Evolutionary conservation across 176 grass and related monocot genomes (phyloP).

Genomic region (Rhipidocladum racemiflorum): DNA sequence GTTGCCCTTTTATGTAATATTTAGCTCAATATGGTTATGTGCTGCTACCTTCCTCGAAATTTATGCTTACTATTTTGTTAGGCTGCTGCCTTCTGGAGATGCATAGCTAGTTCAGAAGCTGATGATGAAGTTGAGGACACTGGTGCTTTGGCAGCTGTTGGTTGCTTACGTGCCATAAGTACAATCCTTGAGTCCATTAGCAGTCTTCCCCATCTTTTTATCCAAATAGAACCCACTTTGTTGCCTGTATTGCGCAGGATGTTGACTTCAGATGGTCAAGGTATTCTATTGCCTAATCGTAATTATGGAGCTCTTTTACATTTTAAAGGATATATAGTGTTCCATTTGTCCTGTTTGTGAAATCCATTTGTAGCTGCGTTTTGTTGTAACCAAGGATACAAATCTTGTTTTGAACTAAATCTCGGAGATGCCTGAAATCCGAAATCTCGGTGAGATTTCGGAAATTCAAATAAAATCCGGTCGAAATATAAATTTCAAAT

Average conservation of each 20-base stretch:
- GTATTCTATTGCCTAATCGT: conserved; percentile 40
- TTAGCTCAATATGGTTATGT: background rate
- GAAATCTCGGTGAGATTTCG: too few relatives aligned
- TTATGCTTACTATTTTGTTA: conserved; percentile 44
- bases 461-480: too few relatives aligned
- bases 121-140: conserved; percentile 91
- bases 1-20: background rate
- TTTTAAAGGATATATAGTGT: conserved; percentile 13
- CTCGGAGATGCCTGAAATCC: too few relatives aligned
- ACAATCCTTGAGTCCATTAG: conserved; percentile 93
- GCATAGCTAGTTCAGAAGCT: conserved; percentile 82
- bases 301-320: conserved; percentile 8
- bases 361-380: background rate
- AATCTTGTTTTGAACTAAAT: too few relatives aligned
- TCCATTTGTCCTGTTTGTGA: background rate
- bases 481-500: too few relatives aligned
- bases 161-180: conserved; percentile 88
- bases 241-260: conserved; percentile 83
- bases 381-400: background rate
- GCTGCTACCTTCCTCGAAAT: background rate
- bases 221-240: conserved; percentile 81
- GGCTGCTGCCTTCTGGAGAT: conserved; percentile 91
- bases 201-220: conserved; percentile 90
- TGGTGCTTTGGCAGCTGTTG: conserved; percentile 89
- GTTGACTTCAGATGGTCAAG: conserved; percentile 93